These are phyloP conservation scores for Venturia oleaginea DNA, from an alignment of 2,329 filamentous ascomycete species.

Conservation along the genomic window DNA sequence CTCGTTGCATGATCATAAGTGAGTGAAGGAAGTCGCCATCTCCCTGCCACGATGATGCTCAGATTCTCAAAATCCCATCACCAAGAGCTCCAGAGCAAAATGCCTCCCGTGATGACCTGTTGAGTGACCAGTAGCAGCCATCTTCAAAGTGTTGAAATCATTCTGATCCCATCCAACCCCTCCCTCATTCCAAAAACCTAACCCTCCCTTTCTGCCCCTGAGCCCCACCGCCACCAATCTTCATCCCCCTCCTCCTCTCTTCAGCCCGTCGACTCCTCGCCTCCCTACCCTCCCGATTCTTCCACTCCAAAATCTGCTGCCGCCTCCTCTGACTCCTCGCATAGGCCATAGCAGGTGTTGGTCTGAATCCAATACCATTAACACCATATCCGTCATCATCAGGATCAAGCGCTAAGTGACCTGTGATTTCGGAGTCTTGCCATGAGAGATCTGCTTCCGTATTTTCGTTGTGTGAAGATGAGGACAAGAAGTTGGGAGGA, in stretches of 20 bases:
- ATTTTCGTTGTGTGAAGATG: background rate
- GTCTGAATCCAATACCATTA: conserved; percentile 55
- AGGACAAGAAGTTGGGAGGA: background rate
- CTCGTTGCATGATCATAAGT: too few species aligned
- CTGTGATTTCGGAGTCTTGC: conserved; percentile 55
- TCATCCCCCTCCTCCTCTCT: conserved; percentile 30
- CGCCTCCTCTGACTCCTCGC: conserved; percentile 46
- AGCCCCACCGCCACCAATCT: background rate
- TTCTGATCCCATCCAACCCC: background rate
- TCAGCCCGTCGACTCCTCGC: conserved; percentile 49
- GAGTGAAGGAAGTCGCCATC: too few species aligned
- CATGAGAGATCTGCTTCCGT: conserved; percentile 30
- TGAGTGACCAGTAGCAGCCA: too few species aligned
- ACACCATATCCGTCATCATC: conserved; percentile 55
- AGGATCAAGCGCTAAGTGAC: conserved; percentile 44
- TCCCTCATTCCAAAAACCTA: background rate
- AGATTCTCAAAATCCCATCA: too few species aligned
- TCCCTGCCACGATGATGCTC: too few species aligned
- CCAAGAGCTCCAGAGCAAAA: too few species aligned
- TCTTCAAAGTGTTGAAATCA: too few species aligned
- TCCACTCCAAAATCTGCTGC: conserved; percentile 52
- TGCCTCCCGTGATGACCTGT: too few species aligned
- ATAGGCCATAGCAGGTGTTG: conserved; percentile 50
- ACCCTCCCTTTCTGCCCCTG: conserved; percentile 1
- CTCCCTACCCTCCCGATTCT: conserved; percentile 48